Conservation (phyloP, 1,284 basidiomycete species). For the Quambalaria eucalypti region DNA sequence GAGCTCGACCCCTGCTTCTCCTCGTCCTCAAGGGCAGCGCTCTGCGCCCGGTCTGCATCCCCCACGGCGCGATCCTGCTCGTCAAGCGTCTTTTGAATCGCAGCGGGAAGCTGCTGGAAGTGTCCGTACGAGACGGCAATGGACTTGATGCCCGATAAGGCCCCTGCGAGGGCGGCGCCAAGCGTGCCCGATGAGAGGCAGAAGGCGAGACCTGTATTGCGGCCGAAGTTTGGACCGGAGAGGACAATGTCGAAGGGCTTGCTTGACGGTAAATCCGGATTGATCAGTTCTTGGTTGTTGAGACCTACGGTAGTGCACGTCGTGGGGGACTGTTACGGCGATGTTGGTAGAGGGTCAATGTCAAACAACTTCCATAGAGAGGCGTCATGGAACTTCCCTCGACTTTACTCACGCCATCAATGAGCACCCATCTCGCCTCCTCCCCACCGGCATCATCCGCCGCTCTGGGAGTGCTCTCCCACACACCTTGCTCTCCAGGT, state of each 20-base stretch:
- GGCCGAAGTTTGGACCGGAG: constrained; percentile 43
- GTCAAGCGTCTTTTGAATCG: neutral
- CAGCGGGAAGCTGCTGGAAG: constrained; percentile 11
- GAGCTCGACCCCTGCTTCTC: constrained; percentile 1
- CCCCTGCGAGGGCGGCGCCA: constrained; percentile 36
- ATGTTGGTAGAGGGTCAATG: neutral
- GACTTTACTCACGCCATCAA: constrained; percentile 30
- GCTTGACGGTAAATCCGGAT: constrained; percentile 10
- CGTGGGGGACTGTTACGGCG: constrained; percentile 24
- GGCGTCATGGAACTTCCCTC: neutral
- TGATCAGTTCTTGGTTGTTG: constrained; percentile 28
- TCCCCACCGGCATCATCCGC: neutral
- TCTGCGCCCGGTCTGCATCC: neutral
- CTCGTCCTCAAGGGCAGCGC: neutral
- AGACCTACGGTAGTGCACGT: constrained; percentile 41
- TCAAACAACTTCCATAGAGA: neutral
- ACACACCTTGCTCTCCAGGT: constrained; percentile 20
- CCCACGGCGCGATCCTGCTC: neutral
- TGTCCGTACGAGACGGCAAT: constrained; percentile 41
- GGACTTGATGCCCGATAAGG: constrained; percentile 27
- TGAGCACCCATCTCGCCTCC: constrained; percentile 36
- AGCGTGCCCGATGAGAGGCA: constrained; percentile 42
- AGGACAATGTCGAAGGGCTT: constrained; percentile 34
- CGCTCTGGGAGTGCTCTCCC: neutral
- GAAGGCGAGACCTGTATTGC: constrained; percentile 44